Conservation (phyloP, 257 asterid species). For the Craterostigma plantagineum region DNA sequence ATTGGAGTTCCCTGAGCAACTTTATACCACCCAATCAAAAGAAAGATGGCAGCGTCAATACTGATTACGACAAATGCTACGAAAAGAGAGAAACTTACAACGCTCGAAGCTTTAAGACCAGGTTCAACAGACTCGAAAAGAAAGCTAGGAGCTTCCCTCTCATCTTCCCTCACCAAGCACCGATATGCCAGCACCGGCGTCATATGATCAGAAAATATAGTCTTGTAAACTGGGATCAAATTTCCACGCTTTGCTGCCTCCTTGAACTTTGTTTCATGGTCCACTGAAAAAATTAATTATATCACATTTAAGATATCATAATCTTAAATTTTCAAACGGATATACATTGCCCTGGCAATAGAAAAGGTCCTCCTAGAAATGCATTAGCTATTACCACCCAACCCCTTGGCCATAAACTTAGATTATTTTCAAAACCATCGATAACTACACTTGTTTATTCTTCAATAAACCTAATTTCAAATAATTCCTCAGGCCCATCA, state of each 20-base stretch:
- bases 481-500: too few species aligned
- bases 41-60: background rate
- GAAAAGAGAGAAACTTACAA: conserved; percentile 28
- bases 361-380: too few species aligned
- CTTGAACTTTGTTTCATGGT: conserved; percentile 61
- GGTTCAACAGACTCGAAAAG: conserved; percentile 84
- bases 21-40: conserved; percentile 4
- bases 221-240: conserved; percentile 63
- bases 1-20: background rate
- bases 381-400: too few species aligned
- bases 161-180: conserved; percentile 84
- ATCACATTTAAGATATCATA: conserved; percentile 3
- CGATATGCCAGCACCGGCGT: conserved; percentile 95
- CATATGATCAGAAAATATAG: conserved; percentile 78
- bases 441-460: too few species aligned
- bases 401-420: too few species aligned
- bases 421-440: too few species aligned
- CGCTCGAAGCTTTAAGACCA: conserved; percentile 54
- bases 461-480: too few species aligned
- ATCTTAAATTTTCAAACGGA: conserved; percentile 1
- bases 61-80: background rate
- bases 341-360: conserved; percentile 2
- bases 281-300: conserved; percentile 24
- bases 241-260: conserved; percentile 81
- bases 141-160: conserved; percentile 95